Base-by-base conservation (phyloP, 352 stramenopile genomes). In the Phytopythium chamaehyphon region DNA sequence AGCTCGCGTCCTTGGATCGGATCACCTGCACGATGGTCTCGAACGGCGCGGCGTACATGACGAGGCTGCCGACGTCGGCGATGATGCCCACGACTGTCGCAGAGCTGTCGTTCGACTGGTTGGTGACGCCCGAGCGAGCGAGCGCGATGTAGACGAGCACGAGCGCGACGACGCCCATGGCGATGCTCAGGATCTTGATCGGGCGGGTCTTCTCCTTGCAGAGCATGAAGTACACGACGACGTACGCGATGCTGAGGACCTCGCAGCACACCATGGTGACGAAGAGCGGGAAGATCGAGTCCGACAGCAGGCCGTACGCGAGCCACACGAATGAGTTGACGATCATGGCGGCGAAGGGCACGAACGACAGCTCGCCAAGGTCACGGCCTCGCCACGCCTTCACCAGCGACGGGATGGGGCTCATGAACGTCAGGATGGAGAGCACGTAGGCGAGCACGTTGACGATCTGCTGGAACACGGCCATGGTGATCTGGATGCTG, bases 101-200 rank as follows among this genome's bases (percentile, higher is more conserved):
- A 2, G 57, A 51, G 6, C 47, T 19, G 21, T 57, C 47, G 12
- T 47, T 18, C 40, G 60, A 67, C 51, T 67, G 55, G 37, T 61
- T 50, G 23, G 60, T 74, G 39, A 69, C 38, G 0, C 51, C 61
- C 26, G 16, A 61, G 14, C 46, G 57, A 8, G 51, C 62, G n/a
- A 74, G 40, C 12, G 55, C 56, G 14, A 55, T 46, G 54, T 70
- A 74, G 6, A 60, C 21, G 0, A 49, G 15, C 2, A 49, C 54
- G 1, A 67, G 45, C 9, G 19, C 95, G 33, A 98, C 98, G 93
- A 96, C 98, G 36, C 93, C 93, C n/a, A 42, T 7, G 3, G 23
- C 45, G 19, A 51, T 16, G 91, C 22, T 28, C 18, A 54, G 59
- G 19, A 70, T 54, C 35, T 46, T 58, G 33, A 66, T 31, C 0